Evolutionary conservation across 805 yeast species (phyloP).

Genomic region (Kluyveromyces nonfermentans): DNA sequence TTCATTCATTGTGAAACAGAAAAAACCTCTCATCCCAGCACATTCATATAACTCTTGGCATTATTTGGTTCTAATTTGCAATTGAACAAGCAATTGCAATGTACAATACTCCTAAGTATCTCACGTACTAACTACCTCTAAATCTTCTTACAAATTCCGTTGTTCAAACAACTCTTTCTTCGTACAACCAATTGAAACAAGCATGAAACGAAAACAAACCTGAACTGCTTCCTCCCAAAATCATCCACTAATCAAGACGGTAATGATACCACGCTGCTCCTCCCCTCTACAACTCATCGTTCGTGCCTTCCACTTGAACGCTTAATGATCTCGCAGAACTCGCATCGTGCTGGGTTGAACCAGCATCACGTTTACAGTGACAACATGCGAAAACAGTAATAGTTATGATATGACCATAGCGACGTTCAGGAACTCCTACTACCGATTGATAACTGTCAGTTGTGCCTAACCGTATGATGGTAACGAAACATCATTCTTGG

Average conservation of each 20-base stretch:
- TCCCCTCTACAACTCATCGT: no score
- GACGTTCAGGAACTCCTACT: not conserved
- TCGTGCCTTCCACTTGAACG: not conserved
- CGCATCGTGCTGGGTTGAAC: not conserved
- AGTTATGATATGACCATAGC: no score
- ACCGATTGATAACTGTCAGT: no score
- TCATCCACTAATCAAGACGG: no score
- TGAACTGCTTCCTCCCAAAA: no score
- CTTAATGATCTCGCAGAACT: no score
- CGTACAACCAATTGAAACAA: not conserved
- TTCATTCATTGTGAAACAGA: no score
- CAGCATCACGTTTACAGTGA: not conserved
- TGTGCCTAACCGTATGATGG: no score
- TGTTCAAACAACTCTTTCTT: not conserved
- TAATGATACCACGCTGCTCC: no score
- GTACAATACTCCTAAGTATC: not conserved
- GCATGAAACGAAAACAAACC: not conserved
- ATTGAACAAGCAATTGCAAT: not conserved
- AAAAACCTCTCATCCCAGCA: no score
- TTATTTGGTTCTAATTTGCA: not conserved
- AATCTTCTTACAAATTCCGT: no score
- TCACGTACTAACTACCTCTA: not conserved
- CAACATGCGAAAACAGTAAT: not conserved
- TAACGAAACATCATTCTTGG: no score
- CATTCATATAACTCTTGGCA: not conserved